Percentiles rank a stretch among this genome's conserved stretches.
These are phyloP conservation scores for Penicillium paxilli DNA, from an alignment of 495 filamentous ascomycete species.

Conservation along the genomic window DNA sequence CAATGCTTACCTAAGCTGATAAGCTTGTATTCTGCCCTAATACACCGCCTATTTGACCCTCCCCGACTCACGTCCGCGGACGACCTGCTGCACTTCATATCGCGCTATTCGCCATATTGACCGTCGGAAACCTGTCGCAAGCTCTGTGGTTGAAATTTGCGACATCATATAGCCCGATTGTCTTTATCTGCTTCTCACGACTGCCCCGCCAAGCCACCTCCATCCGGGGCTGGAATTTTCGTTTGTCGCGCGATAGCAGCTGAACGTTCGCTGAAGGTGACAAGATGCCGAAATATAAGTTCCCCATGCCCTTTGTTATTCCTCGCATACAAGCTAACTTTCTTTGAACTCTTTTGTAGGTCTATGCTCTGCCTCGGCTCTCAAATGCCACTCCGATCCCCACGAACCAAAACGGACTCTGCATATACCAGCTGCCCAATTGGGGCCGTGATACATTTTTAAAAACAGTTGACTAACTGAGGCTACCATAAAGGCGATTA, in stretches of 20 bases:
- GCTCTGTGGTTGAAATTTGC: neutral
- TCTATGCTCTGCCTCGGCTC: constrained; percentile 6
- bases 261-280: constrained; percentile 19
- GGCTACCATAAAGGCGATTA: constrained; percentile 71
- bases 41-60: constrained; percentile 19
- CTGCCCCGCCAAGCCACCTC: constrained; percentile 4
- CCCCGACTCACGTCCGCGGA: constrained; percentile 16
- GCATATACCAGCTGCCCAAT: neutral
- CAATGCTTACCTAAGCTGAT: neutral
- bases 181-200: neutral
- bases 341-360: constrained; percentile 69
- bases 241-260: constrained; percentile 19
- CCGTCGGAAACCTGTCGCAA: neutral
- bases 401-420: constrained; percentile 1
- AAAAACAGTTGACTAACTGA: constrained; percentile 6
- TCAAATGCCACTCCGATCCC: constrained; percentile 9
- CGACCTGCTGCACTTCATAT: constrained; percentile 2
- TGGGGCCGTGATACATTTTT: constrained; percentile 3
- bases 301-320: neutral
- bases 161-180: neutral
- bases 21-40: constrained; percentile 16
- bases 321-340: constrained; percentile 45
- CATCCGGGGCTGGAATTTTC: constrained; percentile 24
- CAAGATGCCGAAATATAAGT: constrained; percentile 85
- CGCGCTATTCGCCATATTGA: neutral